Conservation (phyloP, 2,329 filamentous ascomycete genomes). For the Pseudogymnoascus destructans region DNA sequence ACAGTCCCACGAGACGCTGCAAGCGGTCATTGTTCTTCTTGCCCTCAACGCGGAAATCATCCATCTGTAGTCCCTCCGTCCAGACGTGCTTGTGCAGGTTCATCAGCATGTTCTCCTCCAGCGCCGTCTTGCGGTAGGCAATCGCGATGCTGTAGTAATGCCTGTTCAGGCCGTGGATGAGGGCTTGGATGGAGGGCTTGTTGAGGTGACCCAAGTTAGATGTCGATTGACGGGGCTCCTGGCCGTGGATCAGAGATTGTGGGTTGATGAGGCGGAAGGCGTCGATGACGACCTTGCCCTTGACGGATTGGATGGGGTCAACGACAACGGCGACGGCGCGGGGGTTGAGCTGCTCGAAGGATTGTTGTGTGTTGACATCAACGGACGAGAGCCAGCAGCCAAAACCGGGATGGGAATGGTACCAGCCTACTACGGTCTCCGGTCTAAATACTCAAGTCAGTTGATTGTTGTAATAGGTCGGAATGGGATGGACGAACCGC, state of each 20-base stretch:
- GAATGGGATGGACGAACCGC: conserved; percentile 43
- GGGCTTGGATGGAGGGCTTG: conserved; percentile 98
- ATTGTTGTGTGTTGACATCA: conserved; percentile 99
- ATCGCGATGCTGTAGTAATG: conserved; percentile 99
- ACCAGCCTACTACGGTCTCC: conserved; percentile 97
- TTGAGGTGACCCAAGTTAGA: conserved; percentile 96
- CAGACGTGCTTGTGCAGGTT: conserved; percentile 99
- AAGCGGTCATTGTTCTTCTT: conserved; percentile 77
- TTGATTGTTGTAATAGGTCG: conserved; percentile 10
- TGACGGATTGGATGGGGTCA: conserved; percentile 97
- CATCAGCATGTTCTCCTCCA: conserved; percentile 99
- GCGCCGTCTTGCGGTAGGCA: conserved; percentile 91
- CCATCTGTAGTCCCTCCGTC: conserved; percentile 96
- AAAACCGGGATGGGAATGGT: conserved; percentile 97
- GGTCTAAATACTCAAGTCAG: conserved; percentile 42
- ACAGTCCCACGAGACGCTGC: conserved; percentile 73
- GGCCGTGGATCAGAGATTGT: conserved; percentile 92
- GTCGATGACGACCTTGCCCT: conserved; percentile 98
- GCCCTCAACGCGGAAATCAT: conserved; percentile 79
- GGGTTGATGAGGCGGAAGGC: conserved; percentile 98
- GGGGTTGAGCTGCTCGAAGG: conserved; percentile 96
- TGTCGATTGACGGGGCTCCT: conserved; percentile 94
- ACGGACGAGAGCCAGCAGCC: conserved; percentile 98
- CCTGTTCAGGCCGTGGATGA: conserved; percentile 94
- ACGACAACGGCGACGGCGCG: conserved; percentile 96